Conservation (phyloP, 305 asterid species). For the Solanum aculeatissimum region DNA sequence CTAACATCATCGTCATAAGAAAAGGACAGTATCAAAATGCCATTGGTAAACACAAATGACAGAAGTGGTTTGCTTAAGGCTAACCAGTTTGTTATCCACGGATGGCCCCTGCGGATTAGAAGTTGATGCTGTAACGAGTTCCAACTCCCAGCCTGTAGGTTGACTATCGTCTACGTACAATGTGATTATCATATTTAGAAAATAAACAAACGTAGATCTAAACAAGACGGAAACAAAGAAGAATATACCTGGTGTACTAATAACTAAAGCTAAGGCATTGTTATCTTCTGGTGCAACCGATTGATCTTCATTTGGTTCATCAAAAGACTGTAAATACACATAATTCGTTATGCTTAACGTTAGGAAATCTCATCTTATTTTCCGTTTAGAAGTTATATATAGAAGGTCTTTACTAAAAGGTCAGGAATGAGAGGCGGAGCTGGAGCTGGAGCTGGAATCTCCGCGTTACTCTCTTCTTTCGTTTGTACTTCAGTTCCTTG, state of each 20-base stretch:
- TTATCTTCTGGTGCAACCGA: constrained; percentile 14
- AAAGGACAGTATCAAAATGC: background rate
- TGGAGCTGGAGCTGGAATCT: constrained; percentile 19
- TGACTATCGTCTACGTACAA: constrained; percentile 20
- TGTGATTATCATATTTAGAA: background rate
- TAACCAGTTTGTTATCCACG: constrained; percentile 21
- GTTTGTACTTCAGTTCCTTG: constrained; percentile 7
- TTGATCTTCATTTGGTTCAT: constrained; percentile 38
- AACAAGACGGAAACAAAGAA: background rate
- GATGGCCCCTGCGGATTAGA: constrained; percentile 5
- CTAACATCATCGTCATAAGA: background rate
- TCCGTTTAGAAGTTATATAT: background rate
- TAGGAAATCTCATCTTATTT: background rate
- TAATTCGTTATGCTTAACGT: background rate
- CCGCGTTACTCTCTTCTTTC: constrained; percentile 6
- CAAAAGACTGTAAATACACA: constrained; percentile 39
- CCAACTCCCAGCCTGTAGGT: constrained; percentile 58
- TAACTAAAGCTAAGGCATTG: constrained; percentile 10
- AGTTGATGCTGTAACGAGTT: constrained; percentile 30
- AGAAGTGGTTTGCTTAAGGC: background rate
- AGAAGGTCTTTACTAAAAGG: constrained; percentile 37
- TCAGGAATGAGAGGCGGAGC: constrained; percentile 43
- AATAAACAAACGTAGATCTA: background rate
- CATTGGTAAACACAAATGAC: background rate
- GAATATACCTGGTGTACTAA: constrained; percentile 27